Evolutionary conservation across 805 yeast genomes (phyloP), one percentile per base, ranked within the genome.

Genomic region (Cyberlindnera lachancei): DNA sequence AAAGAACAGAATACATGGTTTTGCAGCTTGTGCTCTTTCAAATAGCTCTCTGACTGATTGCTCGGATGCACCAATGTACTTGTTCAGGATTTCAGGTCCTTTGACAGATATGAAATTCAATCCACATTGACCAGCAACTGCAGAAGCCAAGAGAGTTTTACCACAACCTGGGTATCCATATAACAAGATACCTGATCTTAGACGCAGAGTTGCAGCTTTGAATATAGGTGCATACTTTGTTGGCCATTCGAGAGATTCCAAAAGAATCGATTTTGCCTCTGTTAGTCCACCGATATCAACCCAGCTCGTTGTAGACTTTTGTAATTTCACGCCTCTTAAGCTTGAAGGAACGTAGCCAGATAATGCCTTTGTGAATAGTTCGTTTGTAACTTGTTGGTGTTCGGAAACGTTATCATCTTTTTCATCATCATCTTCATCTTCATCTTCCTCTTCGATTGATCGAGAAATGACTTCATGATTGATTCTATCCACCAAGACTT

Each of bases 111-210:
- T 88, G 53, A 90, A 90, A 48, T 90, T 90, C 38, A 90, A 64
- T 0, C 96, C 96, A 59, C 96, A 87, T 52, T 88, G 92, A 2
- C 86, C 79, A 2, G 96, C 94, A 31, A 90, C 83, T 0, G 96
- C 96, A 35, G 92, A 81, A 1, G 97, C 97, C 24, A 90, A 57
- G 40, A 88, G 64, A 0, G 97, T 90, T 56, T 90, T 90, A 28
- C 98, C 98, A 59, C 98, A 90, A 3, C 98, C 98, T 0, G 98
- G 97, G 52, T 85, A 90, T 0, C 98, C 98, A 56, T 90, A 90
- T 11, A 90, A 68, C 31, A 90, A 61, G 16, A 90, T 74, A 31
- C 98, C 98, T 0, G 96, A 85, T 47, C 97, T 68, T 32, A 90
- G 64, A 34, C 97, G 62, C 32, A 90, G 61, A 0, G 97, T 95